Conservation (phyloP, 495 filamentous ascomycete genomes). For the Penicillium bialowiezense region DNA sequence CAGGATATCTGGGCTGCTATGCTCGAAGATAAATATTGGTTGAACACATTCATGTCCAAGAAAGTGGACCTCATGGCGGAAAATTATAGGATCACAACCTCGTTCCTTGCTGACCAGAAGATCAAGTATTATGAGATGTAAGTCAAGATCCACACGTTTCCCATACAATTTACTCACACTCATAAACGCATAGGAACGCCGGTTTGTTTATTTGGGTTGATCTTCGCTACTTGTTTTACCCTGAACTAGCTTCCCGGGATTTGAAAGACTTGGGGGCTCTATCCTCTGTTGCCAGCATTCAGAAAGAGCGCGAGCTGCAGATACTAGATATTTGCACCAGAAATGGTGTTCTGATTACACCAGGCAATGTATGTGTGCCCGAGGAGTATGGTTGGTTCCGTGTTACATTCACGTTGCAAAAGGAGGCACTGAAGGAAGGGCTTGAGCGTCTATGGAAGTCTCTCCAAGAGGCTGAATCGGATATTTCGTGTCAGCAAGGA, state of each 20-base stretch:
- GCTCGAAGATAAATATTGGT: slow-evolving; percentile 31
- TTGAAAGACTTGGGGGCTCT: too few species aligned
- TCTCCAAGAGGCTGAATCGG: too few species aligned
- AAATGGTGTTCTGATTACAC: too few species aligned
- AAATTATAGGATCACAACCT: too few species aligned
- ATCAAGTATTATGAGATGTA: too few species aligned
- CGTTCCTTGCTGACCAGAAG: too few species aligned
- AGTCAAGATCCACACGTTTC: too few species aligned
- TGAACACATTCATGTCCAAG: slow-evolving; percentile 25
- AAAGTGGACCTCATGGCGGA: not conserved
- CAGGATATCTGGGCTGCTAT: slow-evolving; percentile 37
- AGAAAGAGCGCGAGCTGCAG: too few species aligned
- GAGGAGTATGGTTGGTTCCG: slow-evolving; percentile 13
- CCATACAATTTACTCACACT: not conserved
- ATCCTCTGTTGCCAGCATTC: too few species aligned
- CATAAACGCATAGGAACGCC: slow-evolving; percentile 26
- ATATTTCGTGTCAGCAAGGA: too few species aligned
- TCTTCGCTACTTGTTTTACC: slow-evolving; percentile 28
- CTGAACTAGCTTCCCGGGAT: not conserved
- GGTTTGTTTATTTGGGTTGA: slow-evolving; percentile 52
- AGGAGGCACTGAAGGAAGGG: slow-evolving; percentile 10
- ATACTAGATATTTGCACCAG: too few species aligned
- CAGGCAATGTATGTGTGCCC: too few species aligned
- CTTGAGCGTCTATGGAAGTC: slow-evolving; percentile 1
- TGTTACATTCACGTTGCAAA: slow-evolving; percentile 10